These are phyloP conservation scores for Russula compacta DNA, from an alignment of 768 basidiomycete species.

Conservation along the genomic window DNA sequence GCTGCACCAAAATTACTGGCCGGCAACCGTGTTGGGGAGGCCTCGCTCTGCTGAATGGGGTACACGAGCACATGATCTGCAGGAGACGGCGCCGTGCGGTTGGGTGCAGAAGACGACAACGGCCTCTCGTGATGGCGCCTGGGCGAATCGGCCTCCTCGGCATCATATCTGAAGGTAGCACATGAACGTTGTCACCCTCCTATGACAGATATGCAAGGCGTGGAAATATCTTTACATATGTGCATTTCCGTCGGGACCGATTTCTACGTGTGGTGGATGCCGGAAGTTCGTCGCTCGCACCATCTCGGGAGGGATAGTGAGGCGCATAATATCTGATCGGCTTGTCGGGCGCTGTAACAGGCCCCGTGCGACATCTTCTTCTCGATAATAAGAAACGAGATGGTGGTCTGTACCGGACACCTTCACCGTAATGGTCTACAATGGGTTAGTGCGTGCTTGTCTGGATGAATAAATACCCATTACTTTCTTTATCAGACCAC, in stretches of 20 bases:
- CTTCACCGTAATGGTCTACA: slow-evolving; percentile 76
- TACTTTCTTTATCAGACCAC: slow-evolving; percentile 80
- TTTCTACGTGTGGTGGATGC: slow-evolving; percentile 71
- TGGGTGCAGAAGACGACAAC: slow-evolving; percentile 6
- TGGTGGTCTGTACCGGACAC: slow-evolving; percentile 75
- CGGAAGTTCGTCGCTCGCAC: slow-evolving; percentile 77
- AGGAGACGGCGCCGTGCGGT: not conserved
- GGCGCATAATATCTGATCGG: slow-evolving; percentile 59
- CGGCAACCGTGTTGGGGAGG: not conserved
- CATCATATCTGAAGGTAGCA: slow-evolving; percentile 17
- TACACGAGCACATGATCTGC: slow-evolving; percentile 8
- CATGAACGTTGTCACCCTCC: slow-evolving; percentile 3
- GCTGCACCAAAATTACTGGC: not conserved
- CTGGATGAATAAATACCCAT: not conserved
- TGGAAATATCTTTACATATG: slow-evolving; percentile 42
- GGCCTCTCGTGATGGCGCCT: slow-evolving; percentile 18
- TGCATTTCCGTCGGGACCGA: slow-evolving; percentile 58
- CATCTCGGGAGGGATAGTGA: slow-evolving; percentile 68
- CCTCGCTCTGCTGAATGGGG: slow-evolving; percentile 7
- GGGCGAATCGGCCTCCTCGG: slow-evolving; percentile 18
- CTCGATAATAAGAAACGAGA: slow-evolving; percentile 76
- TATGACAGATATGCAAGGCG: not conserved
- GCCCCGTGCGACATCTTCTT: slow-evolving; percentile 66
- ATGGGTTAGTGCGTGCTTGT: slow-evolving; percentile 3
- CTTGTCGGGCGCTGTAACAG: slow-evolving; percentile 61